phyloP scores from a whole-genome alignment of 345 rosid genomes.

The Salix exigua region DNA sequence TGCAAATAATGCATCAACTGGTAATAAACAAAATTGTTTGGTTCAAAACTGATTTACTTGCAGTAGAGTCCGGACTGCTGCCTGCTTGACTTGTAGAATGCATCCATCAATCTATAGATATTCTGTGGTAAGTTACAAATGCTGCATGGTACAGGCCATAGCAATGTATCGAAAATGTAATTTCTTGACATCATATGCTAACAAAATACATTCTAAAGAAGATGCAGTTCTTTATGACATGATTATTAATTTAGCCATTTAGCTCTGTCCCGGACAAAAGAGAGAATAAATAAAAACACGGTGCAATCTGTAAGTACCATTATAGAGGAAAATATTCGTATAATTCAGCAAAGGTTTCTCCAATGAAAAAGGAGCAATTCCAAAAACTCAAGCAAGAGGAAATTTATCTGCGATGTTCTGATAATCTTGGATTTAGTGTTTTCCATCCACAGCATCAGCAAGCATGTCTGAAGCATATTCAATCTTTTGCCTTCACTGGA shows the following conservation, averaged over 20 bases:
- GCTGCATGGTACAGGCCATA: no score
- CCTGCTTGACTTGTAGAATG: neutral
- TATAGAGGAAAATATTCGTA: neutral
- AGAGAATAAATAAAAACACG: neutral
- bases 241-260: neutral
- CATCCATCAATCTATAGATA: no score
- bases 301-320: no score
- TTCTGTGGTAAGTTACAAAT: no score
- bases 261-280: neutral
- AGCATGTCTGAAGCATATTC: neutral
- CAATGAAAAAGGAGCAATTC: neutral
- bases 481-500: neutral
- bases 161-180: no score
- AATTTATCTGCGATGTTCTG: neutral
- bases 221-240: no score
- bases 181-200: no score
- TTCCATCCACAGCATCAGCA: neutral
- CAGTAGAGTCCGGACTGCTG: neutral
- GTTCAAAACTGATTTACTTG: neutral
- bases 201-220: no score
- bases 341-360: neutral
- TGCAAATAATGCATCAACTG: neutral
- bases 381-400: neutral
- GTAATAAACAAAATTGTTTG: neutral
- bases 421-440: neutral